phyloP scores from a whole-genome alignment of 2,329 filamentous ascomycete genomes.

The Phialophora tarda region DNA sequence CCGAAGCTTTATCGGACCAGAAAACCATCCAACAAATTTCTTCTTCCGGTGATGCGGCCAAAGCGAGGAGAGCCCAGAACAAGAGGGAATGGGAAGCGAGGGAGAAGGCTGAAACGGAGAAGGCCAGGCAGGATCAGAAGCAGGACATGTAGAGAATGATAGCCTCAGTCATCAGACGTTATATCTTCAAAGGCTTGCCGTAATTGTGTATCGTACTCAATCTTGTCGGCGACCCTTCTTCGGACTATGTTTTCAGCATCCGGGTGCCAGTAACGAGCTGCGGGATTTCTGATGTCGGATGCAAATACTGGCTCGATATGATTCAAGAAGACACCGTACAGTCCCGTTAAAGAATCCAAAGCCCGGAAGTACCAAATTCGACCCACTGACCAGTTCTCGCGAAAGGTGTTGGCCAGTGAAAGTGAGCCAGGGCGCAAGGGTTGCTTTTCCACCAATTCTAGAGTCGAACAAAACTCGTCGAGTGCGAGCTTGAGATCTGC shows the following conservation, averaged over 20 bases:
- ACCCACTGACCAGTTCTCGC: conserved; percentile 14
- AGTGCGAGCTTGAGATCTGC: conserved; percentile 12
- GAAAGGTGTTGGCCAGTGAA: conserved; percentile 10
- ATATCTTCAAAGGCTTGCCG: conserved; percentile 8
- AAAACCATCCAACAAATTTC: neutral
- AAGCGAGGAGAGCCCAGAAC: neutral
- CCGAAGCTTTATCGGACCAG: too few relatives aligned
- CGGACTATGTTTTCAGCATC: conserved; percentile 6
- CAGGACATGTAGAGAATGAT: neutral
- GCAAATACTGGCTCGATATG: conserved; percentile 15
- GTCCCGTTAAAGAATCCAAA: conserved; percentile 16
- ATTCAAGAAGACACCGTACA: conserved; percentile 22
- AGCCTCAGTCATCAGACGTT: neutral
- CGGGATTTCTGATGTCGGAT: neutral
- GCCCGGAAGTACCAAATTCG: conserved; percentile 20
- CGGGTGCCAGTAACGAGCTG: conserved; percentile 14
- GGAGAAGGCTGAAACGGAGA: too few relatives aligned
- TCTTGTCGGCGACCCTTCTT: conserved; percentile 3
- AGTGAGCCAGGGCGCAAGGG: neutral
- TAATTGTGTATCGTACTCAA: conserved; percentile 10
- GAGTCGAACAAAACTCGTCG: conserved; percentile 22
- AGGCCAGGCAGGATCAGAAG: neutral
- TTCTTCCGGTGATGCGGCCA: neutral
- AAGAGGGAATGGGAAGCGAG: neutral
- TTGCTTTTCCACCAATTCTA: conserved; percentile 19